Evolutionary conservation across 805 yeast species (phyloP), one percentile per base, ranked within the genome.

Genomic region (Pichia cephalocereana): DNA sequence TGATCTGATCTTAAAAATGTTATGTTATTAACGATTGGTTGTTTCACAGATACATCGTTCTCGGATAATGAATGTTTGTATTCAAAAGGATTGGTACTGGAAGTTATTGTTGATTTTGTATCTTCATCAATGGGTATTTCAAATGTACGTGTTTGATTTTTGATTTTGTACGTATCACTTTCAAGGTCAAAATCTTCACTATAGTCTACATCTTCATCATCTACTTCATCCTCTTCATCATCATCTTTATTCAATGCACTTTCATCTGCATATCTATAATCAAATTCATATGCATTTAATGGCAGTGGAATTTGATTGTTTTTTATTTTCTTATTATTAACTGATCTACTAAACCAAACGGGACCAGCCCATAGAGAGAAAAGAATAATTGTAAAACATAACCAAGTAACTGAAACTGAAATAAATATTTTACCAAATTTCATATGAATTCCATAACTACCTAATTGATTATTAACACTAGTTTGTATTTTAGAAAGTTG

Each of bases 301-400:
- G 43, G 5, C 26, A 36, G n/a, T n/a, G 49, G 41, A 8, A 41
- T 47, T 38, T 52, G 49, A n/a, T 36, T 46, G 4, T 36, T 31
- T 6, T 40, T 26, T 12, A 30, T 23, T 41, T 28, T 38, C 2
- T 19, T 12, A 9, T 34, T 2, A 0, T 18, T 40, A 10, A 40
- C 41, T 2, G 79, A 77, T 45, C 76, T 72, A 8, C 77, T 74
- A 64, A 82, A 80, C 84, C 85, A 72, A 15, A 64, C 52, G 3
- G 74, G 71, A 8, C 74, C 72, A 8, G 63, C 66, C 76, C 76
- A 71, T 2, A 52, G 18, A 9, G 19, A 51, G 45, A 31, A 59
- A 15, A 9, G 55, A 34, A 11, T 57, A 36, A 53, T 48, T 52
- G 38, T 49, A 52, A 6, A 65, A 12, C 78, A 78, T 75, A 8